Percentiles rank a stretch among this genome's conserved stretches.
These are phyloP conservation scores for Cladophialophora psammophila DNA, from an alignment of 2,329 filamentous ascomycete genomes.

Conservation along the genomic window DNA sequence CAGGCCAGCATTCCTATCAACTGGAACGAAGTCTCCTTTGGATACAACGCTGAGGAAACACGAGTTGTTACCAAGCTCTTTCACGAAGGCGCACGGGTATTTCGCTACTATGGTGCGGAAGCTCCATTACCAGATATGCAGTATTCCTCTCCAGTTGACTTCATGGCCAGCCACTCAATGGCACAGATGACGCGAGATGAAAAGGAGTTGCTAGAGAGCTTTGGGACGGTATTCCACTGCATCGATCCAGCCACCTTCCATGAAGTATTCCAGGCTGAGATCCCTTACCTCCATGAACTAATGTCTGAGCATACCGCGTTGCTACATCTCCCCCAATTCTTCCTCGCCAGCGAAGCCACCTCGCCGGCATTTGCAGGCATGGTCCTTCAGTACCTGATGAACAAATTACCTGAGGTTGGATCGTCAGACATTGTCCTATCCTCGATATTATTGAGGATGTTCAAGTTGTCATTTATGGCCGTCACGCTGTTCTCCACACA, in stretches of 20 bases:
- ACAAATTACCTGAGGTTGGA: slow-evolving; percentile 92
- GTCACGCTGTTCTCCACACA: slow-evolving; percentile 93
- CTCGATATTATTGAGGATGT: slow-evolving; percentile 88
- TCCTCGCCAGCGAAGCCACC: slow-evolving; percentile 97
- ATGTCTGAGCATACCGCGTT: slow-evolving; percentile 96
- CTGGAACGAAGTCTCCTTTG: slow-evolving; percentile 94
- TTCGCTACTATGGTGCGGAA: slow-evolving; percentile 94
- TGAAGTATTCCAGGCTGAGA: slow-evolving; percentile 97
- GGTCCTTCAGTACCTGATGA: slow-evolving; percentile 97
- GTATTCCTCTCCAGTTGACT: slow-evolving; percentile 83
- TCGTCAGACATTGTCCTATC: slow-evolving; percentile 91
- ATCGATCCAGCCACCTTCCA: slow-evolving; percentile 98
- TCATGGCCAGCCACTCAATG: slow-evolving; percentile 94
- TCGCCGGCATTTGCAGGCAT: slow-evolving; percentile 98
- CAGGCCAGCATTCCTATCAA: slow-evolving; percentile 80
- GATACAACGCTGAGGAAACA: slow-evolving; percentile 96
- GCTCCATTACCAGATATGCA: slow-evolving; percentile 75
- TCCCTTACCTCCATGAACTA: slow-evolving; percentile 94
- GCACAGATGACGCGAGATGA: slow-evolving; percentile 93
- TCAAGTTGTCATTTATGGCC: slow-evolving; percentile 99
- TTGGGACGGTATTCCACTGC: slow-evolving; percentile 97
- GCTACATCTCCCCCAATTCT: slow-evolving; percentile 95
- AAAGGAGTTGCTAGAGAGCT: slow-evolving; percentile 95
- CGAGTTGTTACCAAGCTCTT: slow-evolving; percentile 96
- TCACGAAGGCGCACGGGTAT: slow-evolving; percentile 93